Base-by-base conservation (phyloP, 805 yeast species). In the Metschnikowia continentalis region DNA sequence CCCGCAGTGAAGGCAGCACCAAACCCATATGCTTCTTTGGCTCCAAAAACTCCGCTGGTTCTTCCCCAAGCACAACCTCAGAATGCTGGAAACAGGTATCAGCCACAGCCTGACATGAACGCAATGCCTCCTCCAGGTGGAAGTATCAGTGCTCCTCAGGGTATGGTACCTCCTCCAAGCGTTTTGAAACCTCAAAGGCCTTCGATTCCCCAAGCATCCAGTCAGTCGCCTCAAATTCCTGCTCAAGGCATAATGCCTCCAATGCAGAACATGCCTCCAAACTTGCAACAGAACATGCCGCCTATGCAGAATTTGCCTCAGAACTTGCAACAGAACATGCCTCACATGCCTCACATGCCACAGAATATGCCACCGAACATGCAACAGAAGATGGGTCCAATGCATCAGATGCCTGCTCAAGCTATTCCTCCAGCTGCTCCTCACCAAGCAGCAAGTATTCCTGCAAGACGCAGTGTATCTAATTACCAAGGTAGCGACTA, bases 11-110 rank as follows among this genome's bases (percentile, higher is more conserved):
- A 65, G 35, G 50, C 54, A 37, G 48, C 60, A 53, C 53, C 45
- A 2, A 72, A 69, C 47, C 73, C 74, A 20, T 70, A 70, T 52
- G 66, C 67, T 10, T 53, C 57, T 8, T 56, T 61, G 45, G 54
- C 54, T 1, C 54, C 55, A 7, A 57, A 55, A 36, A 45, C 39
- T n/a, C 48, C 51, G 1, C 42, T 47, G 39, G 11, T 42, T 23
- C 38, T 32, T 22, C 50, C 36, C 14, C 52, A 37, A 39, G 39
- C 43, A 15, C 51, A 45, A 15, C 35, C 19, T 6, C 22, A 23
- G 7, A 32, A 17, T 6, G 33, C 42, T 1, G 52, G 51, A 32
- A 44, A 35, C 22, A 50, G 46, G 40, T 54, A 56, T 33, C 58
- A 52, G 42, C 59, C 46, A 19, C 56, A 48, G 8, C 20, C 39